Evolutionary conservation across 1,284 basidiomycete genomes (phyloP), one percentile per base, ranked within the genome.

Genomic region (Malassezia brasiliensis): DNA sequence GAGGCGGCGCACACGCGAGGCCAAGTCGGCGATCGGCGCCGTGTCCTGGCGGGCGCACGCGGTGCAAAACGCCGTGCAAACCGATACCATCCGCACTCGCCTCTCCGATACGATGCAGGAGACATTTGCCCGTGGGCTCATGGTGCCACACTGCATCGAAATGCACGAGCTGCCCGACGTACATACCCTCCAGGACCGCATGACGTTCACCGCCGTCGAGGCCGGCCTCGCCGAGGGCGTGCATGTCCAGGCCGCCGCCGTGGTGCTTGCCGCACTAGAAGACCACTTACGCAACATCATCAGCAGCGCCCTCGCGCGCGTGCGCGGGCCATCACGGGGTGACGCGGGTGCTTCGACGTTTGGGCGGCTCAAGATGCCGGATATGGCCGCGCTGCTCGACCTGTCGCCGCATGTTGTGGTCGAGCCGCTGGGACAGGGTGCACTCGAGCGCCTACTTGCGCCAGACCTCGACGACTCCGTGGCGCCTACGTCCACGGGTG

Each of bases 201-300:
- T 78, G 77, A 66, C 71, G 19, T 53, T 75, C 8, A 52, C 74
- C 12, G 76, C 76, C 4, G 76, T 75, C 36, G 73, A 77, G 45
- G 65, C 64, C 1, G 76, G 76, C 10, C 61, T 78, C 50, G 45
- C 60, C 0, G 68, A 66, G 1, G 77, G 77, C 12, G 70, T 75
- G 3, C 66, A 72, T 19, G 53, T 62, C 1, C 64, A 75, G 44
- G 75, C 75, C 2, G 75, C 74, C 5, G 74, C 72, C 9, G 59
- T 76, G 49, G 60, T 73, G 10, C 59, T 71, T 17, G 60, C 66
- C 9, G 75, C 76, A 9, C 59, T 77, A 8, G 69, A 77, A 50
- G 68, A 61, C 37, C 70, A 74, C 39, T 44, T 74, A 28, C 72
- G 69, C 28, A 70, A 69, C 28, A 64, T 74, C 11, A 61, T 65